Evolutionary conservation across 2,329 filamentous ascomycete genomes (phyloP).

Genomic region (Fusarium mexicanum): DNA sequence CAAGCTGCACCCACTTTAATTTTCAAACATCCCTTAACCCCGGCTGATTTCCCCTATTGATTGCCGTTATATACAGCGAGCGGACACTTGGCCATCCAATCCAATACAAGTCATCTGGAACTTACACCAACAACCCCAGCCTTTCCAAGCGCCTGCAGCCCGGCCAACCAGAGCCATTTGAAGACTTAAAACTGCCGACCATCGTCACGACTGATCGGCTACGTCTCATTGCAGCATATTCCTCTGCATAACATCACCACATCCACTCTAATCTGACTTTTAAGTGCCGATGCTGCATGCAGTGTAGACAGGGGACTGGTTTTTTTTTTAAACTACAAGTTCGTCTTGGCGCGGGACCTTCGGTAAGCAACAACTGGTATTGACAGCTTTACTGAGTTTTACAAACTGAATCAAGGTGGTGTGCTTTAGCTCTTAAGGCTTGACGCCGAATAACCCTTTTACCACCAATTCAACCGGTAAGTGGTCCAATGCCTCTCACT

Average conservation of each 20-base stretch:
- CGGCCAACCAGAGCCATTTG: constrained; percentile 37
- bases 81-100: constrained; percentile 26
- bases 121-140: constrained; percentile 21
- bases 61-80: constrained; percentile 19
- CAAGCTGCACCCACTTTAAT: constrained; percentile 30
- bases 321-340: constrained; percentile 24
- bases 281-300: constrained; percentile 39
- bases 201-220: constrained; percentile 24
- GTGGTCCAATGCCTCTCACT: constrained; percentile 15
- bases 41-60: constrained; percentile 10
- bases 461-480: constrained; percentile 35
- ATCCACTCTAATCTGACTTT: constrained; percentile 23
- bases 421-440: constrained; percentile 21
- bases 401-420: constrained; percentile 7
- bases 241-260: constrained; percentile 36
- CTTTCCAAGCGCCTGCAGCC: constrained; percentile 32
- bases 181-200: constrained; percentile 29
- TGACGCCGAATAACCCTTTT: constrained; percentile 11
- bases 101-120: constrained; percentile 22
- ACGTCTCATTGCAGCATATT: constrained; percentile 37
- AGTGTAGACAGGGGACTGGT: constrained; percentile 34
- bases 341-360: constrained; percentile 28
- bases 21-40: constrained; percentile 14
- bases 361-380: constrained; percentile 25
- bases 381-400: constrained; percentile 20